Conservation (phyloP, 2,329 filamentous ascomycete genomes). For the Zymoseptoria passerinii region DNA sequence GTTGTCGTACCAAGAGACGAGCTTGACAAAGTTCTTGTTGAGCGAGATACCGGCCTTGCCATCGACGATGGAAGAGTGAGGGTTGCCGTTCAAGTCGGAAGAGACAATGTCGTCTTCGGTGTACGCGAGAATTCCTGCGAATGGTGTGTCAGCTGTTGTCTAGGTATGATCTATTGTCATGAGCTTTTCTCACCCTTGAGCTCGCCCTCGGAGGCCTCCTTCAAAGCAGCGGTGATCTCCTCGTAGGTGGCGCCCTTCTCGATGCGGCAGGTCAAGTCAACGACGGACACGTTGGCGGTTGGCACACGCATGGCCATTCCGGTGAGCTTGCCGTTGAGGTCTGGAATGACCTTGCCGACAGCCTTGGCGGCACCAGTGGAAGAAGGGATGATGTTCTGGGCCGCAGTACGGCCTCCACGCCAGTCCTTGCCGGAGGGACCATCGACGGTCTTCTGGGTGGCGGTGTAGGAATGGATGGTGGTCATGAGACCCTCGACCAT, state of each 20-base stretch:
- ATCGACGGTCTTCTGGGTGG: constrained; percentile 99
- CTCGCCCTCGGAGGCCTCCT: constrained; percentile 68
- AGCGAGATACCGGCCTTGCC: constrained; percentile 98
- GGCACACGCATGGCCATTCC: constrained; percentile 99
- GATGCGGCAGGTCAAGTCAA: constrained; percentile 88
- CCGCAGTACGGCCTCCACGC: constrained; percentile 97
- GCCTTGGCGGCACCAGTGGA: constrained; percentile 99
- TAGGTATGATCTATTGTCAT: neutral
- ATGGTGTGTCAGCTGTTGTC: constrained; percentile 19
- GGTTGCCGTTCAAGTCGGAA: constrained; percentile 85
- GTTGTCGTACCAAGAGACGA: constrained; percentile 81
- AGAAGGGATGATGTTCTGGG: constrained; percentile 99
- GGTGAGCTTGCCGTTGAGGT: constrained; percentile 97
- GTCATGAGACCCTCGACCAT: constrained; percentile 99
- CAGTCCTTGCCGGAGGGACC: constrained; percentile 98
- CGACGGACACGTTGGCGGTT: constrained; percentile 97
- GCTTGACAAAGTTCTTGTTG: constrained; percentile 98
- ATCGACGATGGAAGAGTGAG: constrained; percentile 95
- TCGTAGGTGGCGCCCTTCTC: constrained; percentile 86
- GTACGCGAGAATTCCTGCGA: constrained; percentile 75
- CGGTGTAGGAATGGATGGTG: constrained; percentile 99
- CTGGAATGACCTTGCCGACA: constrained; percentile 98
- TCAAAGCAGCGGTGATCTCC: constrained; percentile 86
- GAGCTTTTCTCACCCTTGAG: constrained; percentile 64
- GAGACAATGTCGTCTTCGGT: constrained; percentile 97